Evolutionary conservation across 441 rosid species (phyloP).

Genomic region (Jatropha podagrica): DNA sequence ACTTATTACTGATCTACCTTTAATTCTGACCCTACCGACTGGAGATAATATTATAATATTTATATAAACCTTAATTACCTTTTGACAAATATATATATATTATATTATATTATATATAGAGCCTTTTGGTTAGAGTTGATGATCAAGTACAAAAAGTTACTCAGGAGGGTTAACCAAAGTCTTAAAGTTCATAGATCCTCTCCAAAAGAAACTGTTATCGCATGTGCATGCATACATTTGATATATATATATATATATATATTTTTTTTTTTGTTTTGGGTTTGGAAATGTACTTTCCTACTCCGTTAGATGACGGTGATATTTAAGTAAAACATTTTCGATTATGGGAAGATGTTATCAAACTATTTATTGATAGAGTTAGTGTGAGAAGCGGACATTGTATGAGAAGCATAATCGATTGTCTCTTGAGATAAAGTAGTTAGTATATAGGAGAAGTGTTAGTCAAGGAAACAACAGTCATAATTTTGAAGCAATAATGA

Average conservation of each 20-base stretch:
- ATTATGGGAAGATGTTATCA: too few species aligned
- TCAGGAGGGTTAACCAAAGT: background rate
- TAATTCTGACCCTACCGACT: background rate
- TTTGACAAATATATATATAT: too few species aligned
- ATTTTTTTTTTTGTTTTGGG: too few species aligned
- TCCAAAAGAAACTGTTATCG: background rate
- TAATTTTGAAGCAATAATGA: constrained; percentile 31
- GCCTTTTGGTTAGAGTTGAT: background rate
- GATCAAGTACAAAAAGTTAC: background rate
- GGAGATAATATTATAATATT: background rate
- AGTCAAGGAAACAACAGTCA: constrained; percentile 33
- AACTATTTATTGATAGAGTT: too few species aligned
- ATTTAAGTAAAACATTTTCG: too few species aligned
- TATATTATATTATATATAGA: too few species aligned
- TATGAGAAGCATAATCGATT: constrained; percentile 1
- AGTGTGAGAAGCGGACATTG: background rate
- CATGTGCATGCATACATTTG: background rate
- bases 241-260: too few species aligned
- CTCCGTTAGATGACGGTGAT: too few species aligned
- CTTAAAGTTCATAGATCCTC: background rate
- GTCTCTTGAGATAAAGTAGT: constrained; percentile 14
- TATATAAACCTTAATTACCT: background rate
- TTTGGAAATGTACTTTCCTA: too few species aligned
- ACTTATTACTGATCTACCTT: background rate
- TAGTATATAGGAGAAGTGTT: constrained; percentile 14